A percentile compares a stretch with the other conserved stretches of the same genome.
phyloP scores from a whole-genome alignment of 495 filamentous ascomycete species.

The Tetracladium marchalianum region DNA sequence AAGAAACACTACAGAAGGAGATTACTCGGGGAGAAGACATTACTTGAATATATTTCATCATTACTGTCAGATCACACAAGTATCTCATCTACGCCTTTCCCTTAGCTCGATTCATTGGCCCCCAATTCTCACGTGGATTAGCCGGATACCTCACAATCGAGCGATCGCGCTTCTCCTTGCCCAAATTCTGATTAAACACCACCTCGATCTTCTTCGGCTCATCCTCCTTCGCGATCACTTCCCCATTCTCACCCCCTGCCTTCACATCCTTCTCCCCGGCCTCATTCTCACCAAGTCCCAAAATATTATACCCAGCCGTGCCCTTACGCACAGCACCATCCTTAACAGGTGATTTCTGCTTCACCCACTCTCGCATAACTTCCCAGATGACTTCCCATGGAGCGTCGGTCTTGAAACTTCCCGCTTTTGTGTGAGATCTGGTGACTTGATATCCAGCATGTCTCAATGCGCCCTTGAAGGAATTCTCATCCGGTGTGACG shows the following conservation, averaged over 20 bases:
- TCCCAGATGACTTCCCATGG: slow-evolving; percentile 87
- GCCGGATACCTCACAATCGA: slow-evolving; percentile 74
- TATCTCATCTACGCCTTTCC: slow-evolving; percentile 13
- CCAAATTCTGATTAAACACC: slow-evolving; percentile 74
- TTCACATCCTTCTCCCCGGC: slow-evolving; percentile 5
- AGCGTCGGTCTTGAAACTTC: slow-evolving; percentile 85
- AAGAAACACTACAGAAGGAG: no score
- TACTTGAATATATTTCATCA: no score
- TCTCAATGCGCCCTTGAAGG: slow-evolving; percentile 68
- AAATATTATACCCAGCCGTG: slow-evolving; percentile 59
- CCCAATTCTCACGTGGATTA: slow-evolving; percentile 89
- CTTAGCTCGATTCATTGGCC: slow-evolving; percentile 73
- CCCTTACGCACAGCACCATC: slow-evolving; percentile 53
- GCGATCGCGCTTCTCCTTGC: slow-evolving; percentile 49
- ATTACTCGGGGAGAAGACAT: no score
- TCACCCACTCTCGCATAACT: slow-evolving; percentile 83
- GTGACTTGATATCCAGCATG: slow-evolving; percentile 71
- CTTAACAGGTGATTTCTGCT: slow-evolving; percentile 66
- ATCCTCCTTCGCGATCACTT: neutral
- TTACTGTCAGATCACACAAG: no score
- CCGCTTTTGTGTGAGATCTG: slow-evolving; percentile 76
- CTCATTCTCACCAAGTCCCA: slow-evolving; percentile 15
- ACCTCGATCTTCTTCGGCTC: slow-evolving; percentile 39
- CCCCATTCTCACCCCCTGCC: slow-evolving; percentile 16
- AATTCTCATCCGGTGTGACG: slow-evolving; percentile 57